Base-by-base conservation (phyloP, 176 grass and related monocot genomes). In the Cocos nucifera region DNA sequence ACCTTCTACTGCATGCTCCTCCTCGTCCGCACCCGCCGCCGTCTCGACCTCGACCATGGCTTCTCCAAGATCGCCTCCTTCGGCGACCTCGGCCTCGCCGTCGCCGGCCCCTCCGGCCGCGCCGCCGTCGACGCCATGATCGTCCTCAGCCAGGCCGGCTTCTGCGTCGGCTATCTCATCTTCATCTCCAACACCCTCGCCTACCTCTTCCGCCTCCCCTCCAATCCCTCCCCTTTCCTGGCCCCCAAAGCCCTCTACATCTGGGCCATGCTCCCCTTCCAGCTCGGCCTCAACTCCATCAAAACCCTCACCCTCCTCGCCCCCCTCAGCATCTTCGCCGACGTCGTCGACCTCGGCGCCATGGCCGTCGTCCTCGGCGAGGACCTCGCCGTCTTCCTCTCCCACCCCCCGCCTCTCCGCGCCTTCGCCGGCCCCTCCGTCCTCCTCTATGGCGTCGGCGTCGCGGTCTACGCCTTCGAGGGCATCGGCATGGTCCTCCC, bases 1-100 rank as follows among this genome's bases (percentile, higher is more conserved):
- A 98, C 87, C 72, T 89, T 76, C 78, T 73, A 98, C 76, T 98
- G 87, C 66, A 98, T 98, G 93, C 80, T 98, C 79, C 93, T 98
- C 44, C 78, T 92, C 30, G 79, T 98, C 69, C 73, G 70, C 64
- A 67, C 72, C 56, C 93, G 84, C 51, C 87, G 76, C 50, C 80
- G 81, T 57, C 52, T 98, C 12, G 74, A 70, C 24, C 52, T 62
- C 51, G 72, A 73, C 26, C 67, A 76, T 6, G 9, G 9, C 16
- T 56, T 53, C 62, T 61, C 73, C 8, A 92, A 97, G 76, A 92
- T 97, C 71, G 73, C 75, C 17, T 88, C 84, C 0, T 92, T 97
- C 58, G 93, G 93, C 18, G 93, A 97, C 25, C 81, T 97, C 19
- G 93, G 93, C 18, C 60, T 76, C 8, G 84, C 84, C 21, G 70